Evolutionary conservation across 768 basidiomycete genomes (phyloP), one percentile per base, ranked within the genome.

Genomic region (Suillus ampliporus): DNA sequence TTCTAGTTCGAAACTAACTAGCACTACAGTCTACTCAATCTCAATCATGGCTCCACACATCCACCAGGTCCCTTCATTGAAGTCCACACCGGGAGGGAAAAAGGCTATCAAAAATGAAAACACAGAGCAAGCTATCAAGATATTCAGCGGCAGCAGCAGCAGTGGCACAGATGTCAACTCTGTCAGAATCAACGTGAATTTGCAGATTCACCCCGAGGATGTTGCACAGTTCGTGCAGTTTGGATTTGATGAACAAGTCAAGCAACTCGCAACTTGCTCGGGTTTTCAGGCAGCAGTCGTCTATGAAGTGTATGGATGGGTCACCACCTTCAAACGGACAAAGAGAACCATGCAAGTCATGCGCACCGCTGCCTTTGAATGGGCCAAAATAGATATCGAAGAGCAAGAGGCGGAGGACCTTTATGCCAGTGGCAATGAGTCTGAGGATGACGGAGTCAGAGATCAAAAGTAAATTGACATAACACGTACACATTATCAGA

Each of bases 81-180:
- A 37, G 37, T 37, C 37, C 11, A 13, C 37, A n/a, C n/a, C n/a
- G 11, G 37, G 37, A 37, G 37, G 37, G 37, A 37, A 37, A 37
- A 37, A n/a, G 37, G 37, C 37, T 37, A 37, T 37, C 37, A 37
- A n/a, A n/a, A n/a, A n/a, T n/a, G n/a, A n/a, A n/a, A n/a, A n/a
- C n/a, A n/a, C n/a, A n/a, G n/a, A n/a, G n/a, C 41, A 43, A 43
- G 41, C 41, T 43, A n/a, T n/a, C 41, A 43, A 43, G n/a, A 43
- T 43, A n/a, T 19, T 9, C 8, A 43, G 41, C n/a, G n/a, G n/a
- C n/a, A n/a, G n/a, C n/a, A n/a, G n/a, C n/a, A n/a, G n/a, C n/a
- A n/a, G n/a, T n/a, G n/a, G n/a, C n/a, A n/a, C 19, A 43, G 17
- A 43, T 4, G 4, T 9, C 19, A 1, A 43, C 17, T 8, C 41